A percentile compares a stretch with the other conserved stretches of the same genome.
phyloP scores from a whole-genome alignment of 176 grass and related monocot genomes.

The Aegilops bicornis region DNA sequence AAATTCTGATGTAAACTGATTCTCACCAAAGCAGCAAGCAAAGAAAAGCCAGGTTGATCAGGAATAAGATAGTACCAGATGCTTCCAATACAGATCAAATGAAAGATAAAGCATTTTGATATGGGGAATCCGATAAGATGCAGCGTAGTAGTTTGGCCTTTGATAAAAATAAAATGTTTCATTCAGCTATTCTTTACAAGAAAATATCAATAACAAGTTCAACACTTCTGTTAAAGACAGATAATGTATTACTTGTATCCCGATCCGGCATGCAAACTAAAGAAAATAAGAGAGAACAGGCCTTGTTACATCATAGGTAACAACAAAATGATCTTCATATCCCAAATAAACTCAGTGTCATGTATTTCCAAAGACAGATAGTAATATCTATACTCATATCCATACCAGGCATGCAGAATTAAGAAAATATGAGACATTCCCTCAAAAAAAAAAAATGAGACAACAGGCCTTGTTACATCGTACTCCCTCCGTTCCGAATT shows the following conservation, averaged over 20 bases:
- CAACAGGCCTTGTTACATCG: not conserved
- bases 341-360: not conserved
- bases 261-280: not conserved
- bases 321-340: not conserved
- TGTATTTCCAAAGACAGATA: no score
- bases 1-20: slow-evolving; percentile 25
- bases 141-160: not conserved
- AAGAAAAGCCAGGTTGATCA: slow-evolving; percentile 23
- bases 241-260: not conserved
- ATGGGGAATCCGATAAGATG: not conserved
- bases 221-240: not conserved
- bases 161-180: not conserved
- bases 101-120: not conserved
- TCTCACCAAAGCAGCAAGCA: not conserved
- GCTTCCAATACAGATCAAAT: slow-evolving; percentile 5
- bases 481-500: no score
- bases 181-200: not conserved
- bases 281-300: not conserved
- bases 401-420: not conserved
- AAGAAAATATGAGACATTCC: no score
- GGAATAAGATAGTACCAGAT: slow-evolving; percentile 17
- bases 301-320: not conserved
- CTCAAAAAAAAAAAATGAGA: no score
- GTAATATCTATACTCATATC: no score
- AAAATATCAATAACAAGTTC: not conserved